Evolutionary conservation across 352 stramenopile genomes (phyloP), one percentile per base, ranked within the genome.

Genomic region (Pythium apleroticum): DNA sequence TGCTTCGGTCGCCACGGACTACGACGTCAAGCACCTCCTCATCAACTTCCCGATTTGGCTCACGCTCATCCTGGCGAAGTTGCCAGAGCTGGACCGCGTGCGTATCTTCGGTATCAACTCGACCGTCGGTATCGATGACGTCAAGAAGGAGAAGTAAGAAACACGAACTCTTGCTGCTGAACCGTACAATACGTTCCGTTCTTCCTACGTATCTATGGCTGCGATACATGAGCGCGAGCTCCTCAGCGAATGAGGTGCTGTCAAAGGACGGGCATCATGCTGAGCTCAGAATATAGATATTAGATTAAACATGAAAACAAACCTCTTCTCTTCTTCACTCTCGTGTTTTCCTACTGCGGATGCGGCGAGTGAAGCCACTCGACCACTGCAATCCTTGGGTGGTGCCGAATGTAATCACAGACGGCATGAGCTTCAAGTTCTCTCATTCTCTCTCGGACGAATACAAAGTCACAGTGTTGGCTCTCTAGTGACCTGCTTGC

Each of bases 71-170:
- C 66, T 98, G 48, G 90, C 90, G 52, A 98, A 98, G 74, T 68
- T 98, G 48, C 91, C 90, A 7, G 87, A 92, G 64, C 93, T 98
- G 65, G 93, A 98, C 71, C 92, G 94, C 57, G 96, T 98, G 54
- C 86, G 96, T 57, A 91, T 98, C 72, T 96, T 98, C 60, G 96
- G 96, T 43, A 98, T 98, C 74, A 98, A 98, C 78, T 90, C 86
- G 50, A 98, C 96, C 22, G 89, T 96, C 35, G 95, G 95, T 55
- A 98, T 98, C 74, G 94, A 98, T 77, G 94, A 98, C 48, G 69
- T 86, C 52, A 69, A 73, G 70, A 91, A 91, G 80, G 63, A 69
- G 39, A 69, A 82, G 39, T 81, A 72, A 73, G 31, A 58, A 62
- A 35, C 49, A 46, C n/a, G 28, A 49, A 54, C n/a, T 15, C 46